A percentile compares a stretch with the other conserved stretches of the same genome.
Evolutionary conservation across 2,329 filamentous ascomycete species (phyloP).

Genomic region (Aspergillus pseudoterreus): DNA sequence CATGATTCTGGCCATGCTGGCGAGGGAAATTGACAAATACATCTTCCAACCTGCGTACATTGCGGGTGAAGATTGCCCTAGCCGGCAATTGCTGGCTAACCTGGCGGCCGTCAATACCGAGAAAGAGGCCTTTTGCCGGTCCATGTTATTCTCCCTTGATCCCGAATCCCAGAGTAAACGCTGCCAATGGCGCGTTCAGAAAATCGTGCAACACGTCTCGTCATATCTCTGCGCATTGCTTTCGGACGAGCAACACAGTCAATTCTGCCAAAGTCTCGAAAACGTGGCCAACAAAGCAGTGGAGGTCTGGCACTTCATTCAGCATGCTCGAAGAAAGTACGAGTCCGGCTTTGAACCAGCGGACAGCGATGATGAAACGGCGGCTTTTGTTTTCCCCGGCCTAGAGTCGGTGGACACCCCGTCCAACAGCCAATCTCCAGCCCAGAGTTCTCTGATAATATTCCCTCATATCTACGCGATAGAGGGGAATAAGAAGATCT

Average conservation of each 20-base stretch:
- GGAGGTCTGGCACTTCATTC: slow-evolving; percentile 12
- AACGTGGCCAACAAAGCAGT: slow-evolving; percentile 10
- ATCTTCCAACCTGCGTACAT: slow-evolving; percentile 35
- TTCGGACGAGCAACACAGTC: slow-evolving; percentile 4
- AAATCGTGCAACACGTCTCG: neutral
- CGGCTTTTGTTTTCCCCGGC: slow-evolving; percentile 7
- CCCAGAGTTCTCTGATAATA: neutral
- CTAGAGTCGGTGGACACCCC: neutral
- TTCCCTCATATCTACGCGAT: neutral
- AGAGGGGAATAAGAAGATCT: neutral
- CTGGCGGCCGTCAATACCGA: slow-evolving; percentile 15
- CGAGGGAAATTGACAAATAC: slow-evolving; percentile 22
- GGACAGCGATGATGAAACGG: slow-evolving; percentile 10
- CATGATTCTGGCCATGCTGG: slow-evolving; percentile 25
- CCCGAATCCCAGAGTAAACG: slow-evolving; percentile 5
- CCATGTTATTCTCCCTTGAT: slow-evolving; percentile 17
- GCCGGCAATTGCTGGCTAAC: slow-evolving; percentile 10
- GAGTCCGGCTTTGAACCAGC: slow-evolving; percentile 10
- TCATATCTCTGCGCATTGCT: slow-evolving; percentile 6
- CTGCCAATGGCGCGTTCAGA: slow-evolving; percentile 2
- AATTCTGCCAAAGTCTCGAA: slow-evolving; percentile 11
- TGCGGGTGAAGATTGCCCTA: slow-evolving; percentile 6
- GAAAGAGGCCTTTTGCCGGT: slow-evolving; percentile 19
- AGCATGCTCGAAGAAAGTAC: slow-evolving; percentile 10
- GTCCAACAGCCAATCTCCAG: neutral